These are phyloP conservation scores for Penicillium samsonianum DNA, from an alignment of 495 filamentous ascomycete species.

Conservation along the genomic window DNA sequence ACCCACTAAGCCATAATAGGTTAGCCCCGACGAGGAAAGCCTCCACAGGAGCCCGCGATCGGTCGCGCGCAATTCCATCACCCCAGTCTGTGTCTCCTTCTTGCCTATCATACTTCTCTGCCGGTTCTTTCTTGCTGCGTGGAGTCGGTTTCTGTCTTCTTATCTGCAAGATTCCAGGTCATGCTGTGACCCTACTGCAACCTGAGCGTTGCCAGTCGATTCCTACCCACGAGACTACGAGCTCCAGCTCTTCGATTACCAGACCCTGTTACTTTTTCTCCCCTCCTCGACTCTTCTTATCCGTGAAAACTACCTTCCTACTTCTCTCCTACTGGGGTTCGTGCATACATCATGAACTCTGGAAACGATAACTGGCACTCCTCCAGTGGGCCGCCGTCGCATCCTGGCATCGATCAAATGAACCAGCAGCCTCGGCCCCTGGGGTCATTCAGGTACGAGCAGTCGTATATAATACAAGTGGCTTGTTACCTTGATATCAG, in stretches of 20 bases:
- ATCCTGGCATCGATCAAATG: conserved; percentile 50
- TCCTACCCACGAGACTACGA: conserved; percentile 14
- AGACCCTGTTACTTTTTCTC: conserved; percentile 4
- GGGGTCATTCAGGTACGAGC: conserved; percentile 47
- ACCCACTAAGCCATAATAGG: conserved; percentile 21
- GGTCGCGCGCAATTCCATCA: conserved; percentile 46
- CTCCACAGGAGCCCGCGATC: conserved; percentile 50
- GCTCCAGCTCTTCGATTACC: conserved; percentile 22
- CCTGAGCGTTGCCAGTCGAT: conserved; percentile 22
- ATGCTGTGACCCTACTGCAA: conserved; percentile 31
- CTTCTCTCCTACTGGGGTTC: conserved; percentile 15
- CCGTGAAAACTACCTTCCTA: background rate
- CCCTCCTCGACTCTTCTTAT: conserved; percentile 5
- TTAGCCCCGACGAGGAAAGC: conserved; percentile 40
- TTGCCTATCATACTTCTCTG: conserved; percentile 4
- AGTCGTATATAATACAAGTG: background rate
- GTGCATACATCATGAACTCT: conserved; percentile 46
- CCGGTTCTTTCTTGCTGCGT: conserved; percentile 11
- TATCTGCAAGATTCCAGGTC: conserved; percentile 15
- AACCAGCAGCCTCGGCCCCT: conserved; percentile 48
- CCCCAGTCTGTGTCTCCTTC: conserved; percentile 17
- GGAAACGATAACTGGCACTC: conserved; percentile 53
- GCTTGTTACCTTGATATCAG: conserved; percentile 2
- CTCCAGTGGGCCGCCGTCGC: conserved; percentile 46
- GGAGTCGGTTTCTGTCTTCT: conserved; percentile 7